Base-by-base conservation (phyloP, 2,329 filamentous ascomycete species). In the Gnomoniopsis smithogilvyi region DNA sequence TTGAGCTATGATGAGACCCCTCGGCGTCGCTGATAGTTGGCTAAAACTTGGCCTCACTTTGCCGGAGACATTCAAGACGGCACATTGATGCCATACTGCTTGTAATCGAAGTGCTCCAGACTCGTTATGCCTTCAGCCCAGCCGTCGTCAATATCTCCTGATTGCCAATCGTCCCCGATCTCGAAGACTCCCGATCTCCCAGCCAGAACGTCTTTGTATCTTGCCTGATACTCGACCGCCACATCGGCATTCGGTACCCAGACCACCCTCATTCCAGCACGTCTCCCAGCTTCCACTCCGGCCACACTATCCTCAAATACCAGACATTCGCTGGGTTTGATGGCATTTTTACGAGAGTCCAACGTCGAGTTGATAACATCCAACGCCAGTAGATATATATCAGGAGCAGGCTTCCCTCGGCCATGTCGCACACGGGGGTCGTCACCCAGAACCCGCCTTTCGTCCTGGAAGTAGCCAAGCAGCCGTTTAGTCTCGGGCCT, bases 251-350 rank as follows among this genome's bases (percentile, higher is more conserved):
- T 87, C 21, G 88, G 88, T 61, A 84, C 83, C 88, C 89, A 91
- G 2, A 90, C 77, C 3, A 86, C 86, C 66, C 88, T 80, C 88
- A 91, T 91, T 0, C 88, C 89, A 1, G 88, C 89, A 65, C 88
- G 78, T 58, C 88, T 74, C 7, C 86, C 89, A 8, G 87, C 81
- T 71, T 92, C 89, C 1, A 90, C 85, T 1, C 89, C 89, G 0
- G 86, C 82, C 15, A 91, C 86, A 49, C 84, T 85, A 66, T 92
- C 89, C 69, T 91, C 89, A 67, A 92, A 91, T 0, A 91, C 88
- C 2, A 92, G 73, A 67, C 88, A 91, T 69, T 92, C 87, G 51
- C 80, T 79, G 0, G 87, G 86, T 64, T 68, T 73, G 56, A 92
- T 83, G 15, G 62, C 41, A 21, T 74, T 67, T 63, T 82, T 78